Evolutionary conservation across 2,329 filamentous ascomycete species (phyloP).

Genomic region (Colletotrichum echinochloae): DNA sequence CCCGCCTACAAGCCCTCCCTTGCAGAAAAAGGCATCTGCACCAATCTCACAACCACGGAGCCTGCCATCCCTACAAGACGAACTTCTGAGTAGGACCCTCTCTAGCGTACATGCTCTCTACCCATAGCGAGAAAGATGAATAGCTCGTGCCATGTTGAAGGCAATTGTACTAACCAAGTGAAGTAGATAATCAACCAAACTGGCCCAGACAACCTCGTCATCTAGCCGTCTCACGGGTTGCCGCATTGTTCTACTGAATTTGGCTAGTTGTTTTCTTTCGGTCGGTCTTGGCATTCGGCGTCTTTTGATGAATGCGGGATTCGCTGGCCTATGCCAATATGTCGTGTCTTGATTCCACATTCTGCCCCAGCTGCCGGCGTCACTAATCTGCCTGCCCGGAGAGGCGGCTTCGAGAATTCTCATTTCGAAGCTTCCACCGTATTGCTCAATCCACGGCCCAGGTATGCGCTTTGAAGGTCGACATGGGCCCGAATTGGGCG

Average conservation of each 20-base stretch:
- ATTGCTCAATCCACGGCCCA: neutral
- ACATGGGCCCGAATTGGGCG: neutral
- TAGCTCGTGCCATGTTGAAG: neutral
- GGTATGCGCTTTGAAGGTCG: neutral
- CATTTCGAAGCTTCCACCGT: neutral
- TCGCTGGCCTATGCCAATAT: neutral
- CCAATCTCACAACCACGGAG: neutral
- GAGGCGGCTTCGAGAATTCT: conserved; percentile 10
- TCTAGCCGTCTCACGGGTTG: neutral
- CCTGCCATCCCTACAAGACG: neutral
- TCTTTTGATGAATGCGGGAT: conserved; percentile 18
- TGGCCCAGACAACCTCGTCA: neutral
- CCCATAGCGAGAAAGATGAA: neutral
- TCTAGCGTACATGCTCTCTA: neutral
- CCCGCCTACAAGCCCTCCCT: conserved; percentile 1
- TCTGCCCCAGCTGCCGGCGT: neutral
- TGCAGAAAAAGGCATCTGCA: neutral
- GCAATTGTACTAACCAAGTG: neutral
- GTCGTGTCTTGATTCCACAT: conserved; percentile 8
- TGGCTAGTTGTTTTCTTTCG: neutral
- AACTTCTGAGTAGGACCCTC: no score
- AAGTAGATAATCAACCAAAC: neutral
- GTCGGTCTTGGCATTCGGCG: conserved; percentile 3
- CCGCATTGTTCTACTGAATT: neutral
- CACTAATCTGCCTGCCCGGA: neutral